Base-by-base conservation (phyloP, 352 stramenopile genomes). In the Aphanomyces invadans region DNA sequence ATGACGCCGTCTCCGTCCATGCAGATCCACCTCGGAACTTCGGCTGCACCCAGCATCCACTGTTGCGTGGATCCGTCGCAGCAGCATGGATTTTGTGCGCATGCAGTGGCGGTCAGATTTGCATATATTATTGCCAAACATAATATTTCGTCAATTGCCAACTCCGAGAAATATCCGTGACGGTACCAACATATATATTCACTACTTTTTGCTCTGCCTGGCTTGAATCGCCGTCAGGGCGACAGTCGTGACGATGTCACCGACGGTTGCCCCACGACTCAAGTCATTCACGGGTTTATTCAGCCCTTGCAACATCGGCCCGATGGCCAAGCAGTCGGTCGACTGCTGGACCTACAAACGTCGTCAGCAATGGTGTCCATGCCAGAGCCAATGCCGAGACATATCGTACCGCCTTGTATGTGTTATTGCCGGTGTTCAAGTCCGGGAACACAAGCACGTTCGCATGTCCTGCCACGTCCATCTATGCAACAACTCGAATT, bases 201-300 rank as follows among this genome's bases (percentile, higher is more conserved):
- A 42, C 62, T 67, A 31, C 21, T 57, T 36, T 28, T 80, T 77
- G 56, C 80, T 77, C 57, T 91, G 80, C 55, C 90, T 78, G 17
- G 83, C 85, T 73, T 96, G 87, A 57, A 95, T 91, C 15, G 84
- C 81, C 21, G 87, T 96, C 69, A 95, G 86, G 28, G 84, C 88
- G 57, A 94, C 79, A 7, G 89, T 96, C 56, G 88, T 94, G 31
- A 96, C 83, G 55, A 96, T 96, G 65, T 96, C 89, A 62, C 92
- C 92, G 39, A 95, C 87, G 4, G 79, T 91, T 4, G 85, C 83
- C 19, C 87, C 87, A n/a, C 87, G 84, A 54, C 81, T 92, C 48
- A 96, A 51, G 71, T 96, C 88, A 62, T 96, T 95, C 54, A 96
- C 86, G 2, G 87, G 88, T 64, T 92, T 93, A 29, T 79, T 80